Evolutionary conservation across 768 basidiomycete species (phyloP).

Genomic region (Collybiopsis confluens): DNA sequence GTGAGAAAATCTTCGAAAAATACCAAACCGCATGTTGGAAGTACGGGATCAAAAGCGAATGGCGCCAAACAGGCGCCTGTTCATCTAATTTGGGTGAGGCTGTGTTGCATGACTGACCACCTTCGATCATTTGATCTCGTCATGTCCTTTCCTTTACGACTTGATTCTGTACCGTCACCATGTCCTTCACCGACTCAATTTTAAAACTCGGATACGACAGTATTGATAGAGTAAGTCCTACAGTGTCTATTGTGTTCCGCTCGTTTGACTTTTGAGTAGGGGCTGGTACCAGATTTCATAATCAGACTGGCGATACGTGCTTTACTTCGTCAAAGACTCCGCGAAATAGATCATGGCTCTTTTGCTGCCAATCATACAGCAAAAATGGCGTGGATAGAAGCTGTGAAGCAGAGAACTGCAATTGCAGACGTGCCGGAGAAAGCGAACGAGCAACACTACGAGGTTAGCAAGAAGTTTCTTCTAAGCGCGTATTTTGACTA

Average conservation of each 20-base stretch:
- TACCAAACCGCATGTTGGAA: not conserved
- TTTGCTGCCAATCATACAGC: conserved; percentile 57
- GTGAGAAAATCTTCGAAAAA: conserved; percentile 6
- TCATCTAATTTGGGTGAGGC: not conserved
- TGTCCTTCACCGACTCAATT: conserved; percentile 15
- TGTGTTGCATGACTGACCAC: not conserved
- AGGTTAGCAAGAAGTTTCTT: conserved; percentile 35
- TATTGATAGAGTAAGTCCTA: conserved; percentile 24
- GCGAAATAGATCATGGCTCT: conserved; percentile 57
- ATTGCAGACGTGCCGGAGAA: conserved; percentile 63
- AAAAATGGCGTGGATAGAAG: conserved; percentile 66
- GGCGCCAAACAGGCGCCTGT: not conserved
- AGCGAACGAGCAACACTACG: conserved; percentile 76
- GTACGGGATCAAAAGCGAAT: not conserved
- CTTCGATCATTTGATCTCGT: too few species aligned
- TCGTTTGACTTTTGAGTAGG: conserved; percentile 26
- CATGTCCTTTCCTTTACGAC: too few species aligned
- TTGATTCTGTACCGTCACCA: conserved; percentile 1
- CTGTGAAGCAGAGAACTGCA: conserved; percentile 39
- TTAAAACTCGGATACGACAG: conserved; percentile 34
- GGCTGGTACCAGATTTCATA: conserved; percentile 59
- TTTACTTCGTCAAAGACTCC: conserved; percentile 48
- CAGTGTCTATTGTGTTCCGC: not conserved
- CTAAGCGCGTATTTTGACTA: not conserved
- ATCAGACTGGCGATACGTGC: conserved; percentile 42